Conservation (phyloP, 176 grass and related monocot genomes). For the Thinopyrum elongatum region DNA sequence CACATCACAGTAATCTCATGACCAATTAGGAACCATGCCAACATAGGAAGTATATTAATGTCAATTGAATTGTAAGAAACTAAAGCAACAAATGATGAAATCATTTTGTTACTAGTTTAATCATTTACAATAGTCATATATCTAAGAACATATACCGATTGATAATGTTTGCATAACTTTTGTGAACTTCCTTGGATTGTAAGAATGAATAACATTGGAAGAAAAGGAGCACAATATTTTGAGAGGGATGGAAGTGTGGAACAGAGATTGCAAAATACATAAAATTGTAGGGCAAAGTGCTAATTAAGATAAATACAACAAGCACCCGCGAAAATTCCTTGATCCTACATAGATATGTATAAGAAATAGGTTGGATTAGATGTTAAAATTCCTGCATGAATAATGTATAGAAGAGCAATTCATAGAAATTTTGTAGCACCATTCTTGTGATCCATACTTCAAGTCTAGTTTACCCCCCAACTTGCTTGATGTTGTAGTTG, state of each 20-base stretch:
- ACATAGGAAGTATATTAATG: background rate
- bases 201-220: background rate
- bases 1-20: background rate
- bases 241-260: background rate
- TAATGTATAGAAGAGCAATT: background rate
- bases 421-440: background rate
- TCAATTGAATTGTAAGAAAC: background rate
- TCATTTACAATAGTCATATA: background rate
- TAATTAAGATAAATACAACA: background rate
- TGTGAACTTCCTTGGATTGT: background rate
- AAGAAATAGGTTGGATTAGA: too few relatives aligned
- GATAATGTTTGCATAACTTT: background rate
- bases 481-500: too few relatives aligned
- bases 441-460: background rate
- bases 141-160: background rate
- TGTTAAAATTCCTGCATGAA: background rate
- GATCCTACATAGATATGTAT: too few relatives aligned
- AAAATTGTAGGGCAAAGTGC: background rate
- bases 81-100: background rate
- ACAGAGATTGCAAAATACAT: background rate
- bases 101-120: background rate
- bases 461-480: too few relatives aligned
- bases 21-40: background rate
- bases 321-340: background rate
- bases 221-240: background rate